Base-by-base conservation (phyloP, 1,284 basidiomycete genomes). In the Irpex sp. region DNA sequence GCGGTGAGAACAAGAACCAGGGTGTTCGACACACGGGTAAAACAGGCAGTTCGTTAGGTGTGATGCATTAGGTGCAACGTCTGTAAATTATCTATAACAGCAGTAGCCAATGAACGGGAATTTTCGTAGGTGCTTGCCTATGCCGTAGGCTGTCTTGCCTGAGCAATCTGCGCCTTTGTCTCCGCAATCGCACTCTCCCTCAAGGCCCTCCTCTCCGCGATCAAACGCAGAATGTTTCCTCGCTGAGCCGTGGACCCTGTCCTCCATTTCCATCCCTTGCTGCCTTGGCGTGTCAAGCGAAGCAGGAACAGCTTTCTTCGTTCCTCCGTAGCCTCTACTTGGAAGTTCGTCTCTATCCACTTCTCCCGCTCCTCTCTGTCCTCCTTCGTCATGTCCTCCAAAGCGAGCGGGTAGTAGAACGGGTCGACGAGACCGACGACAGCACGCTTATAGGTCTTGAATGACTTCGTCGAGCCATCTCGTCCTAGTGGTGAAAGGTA, bases 361-460 rank as follows among this genome's bases (percentile, higher is more conserved):
- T 81, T 74, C 73, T 86, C 78, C 39, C 87, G 78, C 65, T 79
- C 75, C 64, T 77, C 74, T 52, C 82, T 80, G 65, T 86, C 81
- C 57, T 78, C 71, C 47, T 70, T 73, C 14, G 78, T 72, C 86
- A 94, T 89, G 72, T 93, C 91, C 69, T 91, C 90, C 62, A 86
- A 66, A 56, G 89, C 85, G 61, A 84, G 84, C 0, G 94, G 94
- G 72, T 93, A 95, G 77, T 94, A 93, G 79, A 96, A 96, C 1
- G 94, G 93, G 67, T 95, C 87, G 42, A 87, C 84, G 63, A 96
- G 82, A 36, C 94, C 94, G 19, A 96, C 92, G 35, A 95, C 86
- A 1, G 93, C 92, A 55, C 91, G 87, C 74, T 96, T 96, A 78
- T 93, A 94, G 19, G 87, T 82, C 64, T 83, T 79, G 67, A 81